Conservation (phyloP, 2,329 filamentous ascomycete genomes). For the Stagonosporopsis rhizophila region DNA sequence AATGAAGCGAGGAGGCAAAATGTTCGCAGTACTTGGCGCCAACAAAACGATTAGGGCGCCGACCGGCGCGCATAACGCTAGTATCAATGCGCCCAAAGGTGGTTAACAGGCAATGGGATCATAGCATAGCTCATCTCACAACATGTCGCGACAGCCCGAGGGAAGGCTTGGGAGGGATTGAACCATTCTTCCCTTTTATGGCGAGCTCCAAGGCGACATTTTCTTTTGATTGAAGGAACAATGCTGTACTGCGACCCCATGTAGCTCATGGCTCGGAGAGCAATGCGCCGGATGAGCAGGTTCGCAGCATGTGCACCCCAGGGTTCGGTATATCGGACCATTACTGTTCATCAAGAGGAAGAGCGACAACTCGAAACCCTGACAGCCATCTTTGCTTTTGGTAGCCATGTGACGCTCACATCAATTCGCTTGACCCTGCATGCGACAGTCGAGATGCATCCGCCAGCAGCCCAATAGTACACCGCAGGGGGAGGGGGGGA, state of each 20-base stretch:
- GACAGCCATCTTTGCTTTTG: constrained; percentile 15
- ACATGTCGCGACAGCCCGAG: background rate
- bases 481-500: background rate
- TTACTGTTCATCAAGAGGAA: background rate
- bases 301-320: background rate
- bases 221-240: background rate
- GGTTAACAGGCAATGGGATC: background rate
- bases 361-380: background rate
- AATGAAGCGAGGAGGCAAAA: too few relatives aligned
- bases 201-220: constrained; percentile 1
- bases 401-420: background rate
- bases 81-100: background rate
- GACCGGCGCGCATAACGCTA: constrained; percentile 12
- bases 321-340: background rate
- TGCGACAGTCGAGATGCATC: background rate
- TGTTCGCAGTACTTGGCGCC: constrained; percentile 12
- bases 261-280: background rate
- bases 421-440: constrained; percentile 8
- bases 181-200: constrained; percentile 9
- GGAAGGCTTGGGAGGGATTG: background rate
- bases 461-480: background rate
- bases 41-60: constrained; percentile 7
- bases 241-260: background rate
- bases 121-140: constrained; percentile 2
- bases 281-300: background rate